Evolutionary conservation across 148 eudicot genomes (phyloP), one percentile per base, ranked within the genome.

Genomic region (Rhododendron mucronatum): DNA sequence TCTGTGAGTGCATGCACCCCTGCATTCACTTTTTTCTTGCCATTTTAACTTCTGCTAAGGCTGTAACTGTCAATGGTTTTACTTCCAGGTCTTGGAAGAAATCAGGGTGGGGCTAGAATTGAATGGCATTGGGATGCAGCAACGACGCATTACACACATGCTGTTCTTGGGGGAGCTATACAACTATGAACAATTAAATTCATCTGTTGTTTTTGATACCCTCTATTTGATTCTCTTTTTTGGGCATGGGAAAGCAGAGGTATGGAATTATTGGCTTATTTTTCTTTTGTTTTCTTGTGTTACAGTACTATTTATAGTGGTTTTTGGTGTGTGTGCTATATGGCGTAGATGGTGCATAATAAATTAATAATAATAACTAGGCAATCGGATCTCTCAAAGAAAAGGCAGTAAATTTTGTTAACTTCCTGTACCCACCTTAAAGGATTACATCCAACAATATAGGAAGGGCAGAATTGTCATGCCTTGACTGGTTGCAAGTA

Each of bases 121-220:
- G 93, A 96, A 96, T 90, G 99, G 95, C 87, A 94, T 90, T 90
- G 94, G 94, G 53, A 94, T 94, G 98, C 98, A 96, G 89, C 99
- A 96, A 84, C 92, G 90, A 50, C 97, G 96, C 67, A 92, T 96
- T 90, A 96, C 99, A n/a, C 95, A 91, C 90, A 93, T 96, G 98
- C 97, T 98, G 83, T 93, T 96, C 90, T 89, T 96, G 75, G 99
- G 99, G 89, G 99, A 96, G 88, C 92, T 96, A 35, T 96, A 96
- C 89, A 96, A 96, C 88, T 96, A 93, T 91, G 95, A 95, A 85
- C 99, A 93, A 88, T 96, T 95, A 87, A 98, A 96, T 83, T 95
- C 99, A 26, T 94, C 98, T 82, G 95, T 95, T 74, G 92, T 96
- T 83, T 96, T 96, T 89, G 99, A 96, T 86, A 96, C 98, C 1